These are phyloP conservation scores for Blastocystis sp. DNA, from an alignment of 352 stramenopile species.

Conservation along the genomic window DNA sequence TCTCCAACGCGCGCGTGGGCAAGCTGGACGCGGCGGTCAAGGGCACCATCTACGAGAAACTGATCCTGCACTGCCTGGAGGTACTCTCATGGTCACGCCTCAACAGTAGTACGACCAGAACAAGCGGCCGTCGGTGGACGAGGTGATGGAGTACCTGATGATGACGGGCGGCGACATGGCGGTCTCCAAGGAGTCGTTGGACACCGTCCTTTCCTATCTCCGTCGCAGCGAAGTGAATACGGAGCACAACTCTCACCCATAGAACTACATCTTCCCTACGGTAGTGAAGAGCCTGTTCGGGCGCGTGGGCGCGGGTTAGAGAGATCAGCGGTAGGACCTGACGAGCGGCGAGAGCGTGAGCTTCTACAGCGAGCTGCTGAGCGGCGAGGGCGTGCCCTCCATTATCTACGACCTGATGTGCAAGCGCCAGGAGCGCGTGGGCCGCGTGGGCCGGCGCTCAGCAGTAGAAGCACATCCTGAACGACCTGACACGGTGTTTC, in stretches of 20 bases:
- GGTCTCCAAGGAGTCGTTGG: background rate
- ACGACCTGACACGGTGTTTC: constrained; percentile 6
- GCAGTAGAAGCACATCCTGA: background rate
- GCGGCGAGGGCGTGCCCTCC: background rate
- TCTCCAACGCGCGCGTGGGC: constrained; percentile 9
- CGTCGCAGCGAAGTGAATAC: background rate
- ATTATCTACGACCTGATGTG: constrained; percentile 18
- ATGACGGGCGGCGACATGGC: background rate
- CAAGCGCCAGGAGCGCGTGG: background rate
- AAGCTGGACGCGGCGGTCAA: background rate
- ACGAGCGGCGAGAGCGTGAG: background rate
- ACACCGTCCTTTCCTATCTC: background rate
- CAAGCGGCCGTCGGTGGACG: constrained; percentile 4
- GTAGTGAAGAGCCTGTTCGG: constrained; percentile 12
- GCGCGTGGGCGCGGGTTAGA: background rate
- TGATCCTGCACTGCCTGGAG: constrained; percentile 37
- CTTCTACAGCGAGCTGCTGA: constrained; percentile 19
- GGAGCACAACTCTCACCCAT: background rate
- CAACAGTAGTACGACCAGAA: constrained; percentile 11
- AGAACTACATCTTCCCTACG: constrained; percentile 20
- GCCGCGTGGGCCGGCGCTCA: background rate
- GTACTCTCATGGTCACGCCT: too few relatives aligned
- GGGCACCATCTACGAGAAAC: constrained; percentile 13
- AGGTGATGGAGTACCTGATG: constrained; percentile 25
- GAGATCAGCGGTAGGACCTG: background rate